Evolutionary conservation across 306 rosid genomes (phyloP).

Genomic region (Dryas octopetala): DNA sequence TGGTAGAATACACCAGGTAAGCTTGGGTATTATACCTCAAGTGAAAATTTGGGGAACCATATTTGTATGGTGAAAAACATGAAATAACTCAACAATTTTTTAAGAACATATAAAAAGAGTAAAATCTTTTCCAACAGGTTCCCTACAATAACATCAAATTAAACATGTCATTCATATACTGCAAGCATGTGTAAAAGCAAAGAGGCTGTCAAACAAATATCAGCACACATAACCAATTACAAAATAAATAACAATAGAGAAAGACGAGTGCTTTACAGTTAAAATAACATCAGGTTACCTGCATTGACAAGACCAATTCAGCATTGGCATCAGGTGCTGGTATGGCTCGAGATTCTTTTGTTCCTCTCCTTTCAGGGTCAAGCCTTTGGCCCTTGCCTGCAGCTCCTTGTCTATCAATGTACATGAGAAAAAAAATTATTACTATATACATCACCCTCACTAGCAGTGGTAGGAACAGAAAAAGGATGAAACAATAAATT

Average conservation of each 20-base stretch:
- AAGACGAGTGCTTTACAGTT: not conserved
- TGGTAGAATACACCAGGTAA: not conserved
- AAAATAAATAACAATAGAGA: slow-evolving; percentile 11
- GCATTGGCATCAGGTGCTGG: slow-evolving; percentile 99
- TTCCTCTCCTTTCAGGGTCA: slow-evolving; percentile 75
- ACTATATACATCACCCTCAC: not conserved
- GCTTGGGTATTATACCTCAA: not conserved
- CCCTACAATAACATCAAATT: not conserved
- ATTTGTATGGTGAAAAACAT: not conserved
- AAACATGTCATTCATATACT: not conserved
- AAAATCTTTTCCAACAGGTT: not conserved
- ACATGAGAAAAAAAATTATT: slow-evolving; percentile 23
- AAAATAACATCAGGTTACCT: slow-evolving; percentile 48
- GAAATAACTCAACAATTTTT: not conserved
- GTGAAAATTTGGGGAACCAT: not conserved
- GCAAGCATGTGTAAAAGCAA: not conserved
- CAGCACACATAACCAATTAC: not conserved
- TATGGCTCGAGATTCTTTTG: slow-evolving; percentile 80
- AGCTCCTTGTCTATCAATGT: slow-evolving; percentile 75
- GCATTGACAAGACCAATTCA: slow-evolving; percentile 86
- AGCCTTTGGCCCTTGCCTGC: slow-evolving; percentile 74
- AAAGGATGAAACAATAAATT: not conserved
- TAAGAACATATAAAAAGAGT: not conserved
- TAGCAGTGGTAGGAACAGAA: not conserved
- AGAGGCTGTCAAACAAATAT: not conserved